Percentiles rank a stretch among this genome's conserved stretches.
These are phyloP conservation scores for Coleophoma eucalyptorum DNA, from an alignment of 2,329 filamentous ascomycete genomes.

Conservation along the genomic window DNA sequence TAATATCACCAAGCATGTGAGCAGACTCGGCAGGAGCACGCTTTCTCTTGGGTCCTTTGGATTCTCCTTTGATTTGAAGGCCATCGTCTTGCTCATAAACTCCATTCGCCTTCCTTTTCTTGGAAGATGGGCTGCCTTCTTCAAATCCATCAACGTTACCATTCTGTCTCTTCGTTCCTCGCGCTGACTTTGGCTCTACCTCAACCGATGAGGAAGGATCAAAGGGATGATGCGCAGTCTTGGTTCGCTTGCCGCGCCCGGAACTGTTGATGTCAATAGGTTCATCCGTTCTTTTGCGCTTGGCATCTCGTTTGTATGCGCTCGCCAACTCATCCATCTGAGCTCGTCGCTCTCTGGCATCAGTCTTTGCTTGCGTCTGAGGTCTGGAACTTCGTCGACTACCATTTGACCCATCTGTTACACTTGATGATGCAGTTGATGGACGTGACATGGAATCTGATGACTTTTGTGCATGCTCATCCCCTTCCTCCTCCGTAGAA, in stretches of 20 bases:
- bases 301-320: neutral
- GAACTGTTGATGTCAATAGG: neutral
- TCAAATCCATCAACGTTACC: neutral
- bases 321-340: neutral
- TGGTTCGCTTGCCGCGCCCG: neutral
- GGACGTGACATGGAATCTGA: slow-evolving; percentile 14
- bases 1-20: neutral
- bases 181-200: neutral
- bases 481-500: slow-evolving; percentile 19
- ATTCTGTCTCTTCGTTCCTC: neutral
- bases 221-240: neutral
- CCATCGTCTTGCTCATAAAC: neutral
- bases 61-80: neutral
- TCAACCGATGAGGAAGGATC: slow-evolving; percentile 1
- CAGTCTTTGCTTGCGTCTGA: slow-evolving; percentile 9
- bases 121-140: neutral
- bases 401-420: slow-evolving; percentile 9
- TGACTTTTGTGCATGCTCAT: slow-evolving; percentile 6
- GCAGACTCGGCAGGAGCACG: neutral
- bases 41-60: neutral
- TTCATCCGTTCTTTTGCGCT: neutral
- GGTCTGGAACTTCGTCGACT: slow-evolving; percentile 9
- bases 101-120: neutral
- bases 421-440: slow-evolving; percentile 14
- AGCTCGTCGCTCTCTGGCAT: neutral